A percentile compares a stretch with the other conserved stretches of the same genome.
phyloP scores from a whole-genome alignment of 345 rosid genomes.

The Geranium brycei region DNA sequence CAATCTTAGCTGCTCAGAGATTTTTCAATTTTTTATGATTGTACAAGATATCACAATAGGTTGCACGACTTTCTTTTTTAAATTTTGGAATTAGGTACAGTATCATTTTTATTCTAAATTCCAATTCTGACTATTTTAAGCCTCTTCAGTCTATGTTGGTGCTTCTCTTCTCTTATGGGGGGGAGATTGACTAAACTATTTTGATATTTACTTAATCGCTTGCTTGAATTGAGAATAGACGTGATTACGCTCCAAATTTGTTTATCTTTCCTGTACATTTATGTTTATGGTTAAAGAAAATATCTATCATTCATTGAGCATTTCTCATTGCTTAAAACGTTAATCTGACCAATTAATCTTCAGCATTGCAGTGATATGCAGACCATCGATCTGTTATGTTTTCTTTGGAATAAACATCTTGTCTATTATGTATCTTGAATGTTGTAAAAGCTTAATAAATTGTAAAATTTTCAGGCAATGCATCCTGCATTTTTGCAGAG shows the following conservation, averaged over 20 bases:
- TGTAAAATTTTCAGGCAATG: conserved; percentile 14
- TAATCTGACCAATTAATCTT: not conserved
- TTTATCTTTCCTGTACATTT: not conserved
- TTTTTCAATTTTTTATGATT: too few species aligned
- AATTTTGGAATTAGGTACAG: too few species aligned
- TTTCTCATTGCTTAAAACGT: not conserved
- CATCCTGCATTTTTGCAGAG: conserved; percentile 21
- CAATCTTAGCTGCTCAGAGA: too few species aligned
- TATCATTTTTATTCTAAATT: too few species aligned
- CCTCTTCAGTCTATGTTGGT: too few species aligned
- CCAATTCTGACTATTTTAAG: too few species aligned
- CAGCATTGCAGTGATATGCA: not conserved
- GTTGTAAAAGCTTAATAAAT: not conserved
- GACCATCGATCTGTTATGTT: not conserved
- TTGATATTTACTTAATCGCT: too few species aligned
- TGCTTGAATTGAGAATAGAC: too few species aligned
- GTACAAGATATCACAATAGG: too few species aligned
- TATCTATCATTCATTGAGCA: not conserved
- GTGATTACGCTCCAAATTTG: not conserved
- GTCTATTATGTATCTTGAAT: not conserved
- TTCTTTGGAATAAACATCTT: not conserved
- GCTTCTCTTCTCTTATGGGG: too few species aligned
- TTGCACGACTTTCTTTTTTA: too few species aligned
- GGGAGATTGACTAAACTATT: too few species aligned
- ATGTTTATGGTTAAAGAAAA: not conserved